phyloP scores from a whole-genome alignment of 106 monocot genomes.

The Platanthera guangdongensis region DNA sequence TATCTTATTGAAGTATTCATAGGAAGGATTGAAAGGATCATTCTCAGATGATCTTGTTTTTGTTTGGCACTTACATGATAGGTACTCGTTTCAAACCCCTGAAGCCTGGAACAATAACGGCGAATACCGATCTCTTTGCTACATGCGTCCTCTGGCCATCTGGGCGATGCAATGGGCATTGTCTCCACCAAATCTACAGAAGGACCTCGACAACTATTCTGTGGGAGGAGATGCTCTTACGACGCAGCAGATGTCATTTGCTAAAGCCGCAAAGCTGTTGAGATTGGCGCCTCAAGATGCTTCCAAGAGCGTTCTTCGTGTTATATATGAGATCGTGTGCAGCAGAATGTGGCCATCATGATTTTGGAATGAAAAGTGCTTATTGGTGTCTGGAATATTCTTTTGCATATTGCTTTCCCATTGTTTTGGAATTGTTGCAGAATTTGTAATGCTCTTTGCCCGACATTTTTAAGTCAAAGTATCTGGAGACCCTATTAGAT shows the following conservation, averaged over 20 bases:
- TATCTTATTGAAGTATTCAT: background rate
- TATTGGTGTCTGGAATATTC: no score
- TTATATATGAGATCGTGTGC: constrained; percentile 50
- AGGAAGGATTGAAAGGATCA: background rate
- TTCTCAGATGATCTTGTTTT: background rate
- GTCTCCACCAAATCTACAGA: constrained; percentile 52
- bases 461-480: no score
- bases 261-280: constrained; percentile 58
- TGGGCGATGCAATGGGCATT: constrained; percentile 99
- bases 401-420: no score
- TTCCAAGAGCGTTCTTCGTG: constrained; percentile 39
- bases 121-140: constrained; percentile 69
- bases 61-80: constrained; percentile 13
- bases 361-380: background rate
- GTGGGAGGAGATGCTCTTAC: constrained; percentile 6
- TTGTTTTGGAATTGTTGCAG: no score
- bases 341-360: constrained; percentile 25
- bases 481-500: no score
- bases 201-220: constrained; percentile 17
- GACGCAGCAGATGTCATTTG: constrained; percentile 28
- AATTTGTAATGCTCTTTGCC: no score
- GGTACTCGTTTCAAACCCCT: constrained; percentile 91
- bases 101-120: constrained; percentile 83
- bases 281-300: constrained; percentile 48
- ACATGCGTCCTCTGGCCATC: constrained; percentile 93